Evolutionary conservation across 1,284 basidiomycete species (phyloP).

Genomic region (Porodaedalea pini): DNA sequence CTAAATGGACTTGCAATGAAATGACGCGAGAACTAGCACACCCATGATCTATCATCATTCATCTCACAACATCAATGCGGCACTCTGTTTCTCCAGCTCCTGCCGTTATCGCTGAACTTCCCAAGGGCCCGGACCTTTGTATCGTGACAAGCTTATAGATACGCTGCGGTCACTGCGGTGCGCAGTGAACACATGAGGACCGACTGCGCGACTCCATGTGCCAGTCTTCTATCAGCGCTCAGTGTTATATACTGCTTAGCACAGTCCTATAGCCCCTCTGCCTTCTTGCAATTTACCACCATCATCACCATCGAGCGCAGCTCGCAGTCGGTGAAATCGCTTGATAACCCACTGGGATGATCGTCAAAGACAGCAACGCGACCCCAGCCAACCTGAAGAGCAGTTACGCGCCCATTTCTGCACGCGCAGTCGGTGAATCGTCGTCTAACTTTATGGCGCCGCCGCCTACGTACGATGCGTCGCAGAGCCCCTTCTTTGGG

Average conservation of each 20-base stretch:
- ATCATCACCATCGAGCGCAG: background rate
- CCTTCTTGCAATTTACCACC: background rate
- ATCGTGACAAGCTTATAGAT: no score
- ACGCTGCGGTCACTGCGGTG: slow-evolving; percentile 6
- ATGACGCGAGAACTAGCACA: no score
- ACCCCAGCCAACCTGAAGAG: background rate
- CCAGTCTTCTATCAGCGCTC: background rate
- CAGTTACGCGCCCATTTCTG: slow-evolving; percentile 1
- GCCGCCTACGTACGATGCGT: background rate
- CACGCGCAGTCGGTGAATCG: background rate
- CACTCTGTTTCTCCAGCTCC: no score
- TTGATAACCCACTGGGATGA: slow-evolving; percentile 2
- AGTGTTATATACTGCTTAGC: background rate
- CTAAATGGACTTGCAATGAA: no score
- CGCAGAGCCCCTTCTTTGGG: background rate
- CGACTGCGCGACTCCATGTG: background rate
- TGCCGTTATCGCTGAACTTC: no score
- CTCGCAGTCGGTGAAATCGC: background rate
- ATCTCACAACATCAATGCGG: no score
- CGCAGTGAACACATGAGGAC: background rate
- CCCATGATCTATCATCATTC: no score
- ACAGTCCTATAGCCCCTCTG: background rate
- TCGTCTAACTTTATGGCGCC: background rate
- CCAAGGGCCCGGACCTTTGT: no score
- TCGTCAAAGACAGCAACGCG: slow-evolving; percentile 7